A percentile compares a stretch with the other conserved stretches of the same genome.
phyloP scores from a whole-genome alignment of 495 filamentous ascomycete species.

The Penicillium verhagenii region DNA sequence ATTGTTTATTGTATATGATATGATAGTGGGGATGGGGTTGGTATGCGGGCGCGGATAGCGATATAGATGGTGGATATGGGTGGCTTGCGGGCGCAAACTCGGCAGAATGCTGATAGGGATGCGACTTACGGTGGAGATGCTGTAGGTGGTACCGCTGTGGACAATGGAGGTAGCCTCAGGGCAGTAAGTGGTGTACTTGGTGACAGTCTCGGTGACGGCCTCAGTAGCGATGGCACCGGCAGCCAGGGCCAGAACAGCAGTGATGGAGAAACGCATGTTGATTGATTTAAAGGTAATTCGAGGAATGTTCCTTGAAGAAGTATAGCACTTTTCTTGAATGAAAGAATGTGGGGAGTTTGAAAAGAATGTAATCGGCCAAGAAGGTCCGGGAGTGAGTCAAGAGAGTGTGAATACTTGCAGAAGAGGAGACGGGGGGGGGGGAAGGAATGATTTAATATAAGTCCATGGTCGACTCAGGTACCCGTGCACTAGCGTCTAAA shows the following conservation, averaged over 20 bases:
- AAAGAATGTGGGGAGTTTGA: constrained; percentile 26
- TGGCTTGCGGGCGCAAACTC: not conserved
- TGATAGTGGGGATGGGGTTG: too few relatives aligned
- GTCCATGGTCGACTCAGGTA: constrained; percentile 25
- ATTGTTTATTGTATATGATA: not conserved
- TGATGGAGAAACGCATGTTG: constrained; percentile 92
- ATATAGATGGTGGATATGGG: too few relatives aligned
- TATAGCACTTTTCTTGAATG: not conserved
- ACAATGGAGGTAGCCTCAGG: constrained; percentile 69
- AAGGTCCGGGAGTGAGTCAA: constrained; percentile 28
- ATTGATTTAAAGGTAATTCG: constrained; percentile 19
- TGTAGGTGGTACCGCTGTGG: constrained; percentile 71
- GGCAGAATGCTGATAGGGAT: constrained; percentile 20
- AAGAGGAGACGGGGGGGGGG: constrained; percentile 11
- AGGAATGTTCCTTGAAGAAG: constrained; percentile 21
- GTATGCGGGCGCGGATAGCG: too few relatives aligned
- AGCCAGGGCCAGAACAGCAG: constrained; percentile 64
- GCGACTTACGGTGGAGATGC: constrained; percentile 63
- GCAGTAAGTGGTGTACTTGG: constrained; percentile 84
- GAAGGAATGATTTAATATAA: constrained; percentile 15
- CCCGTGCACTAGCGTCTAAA: constrained; percentile 21
- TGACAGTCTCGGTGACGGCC: constrained; percentile 74
- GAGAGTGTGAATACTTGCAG: constrained; percentile 25
- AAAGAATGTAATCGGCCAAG: constrained; percentile 56
- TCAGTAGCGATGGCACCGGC: constrained; percentile 52